Percentiles rank a stretch among this genome's conserved stretches.
Conservation (phyloP, 345 rosid genomes). For the Rhodomyrtus tomentosa region DNA sequence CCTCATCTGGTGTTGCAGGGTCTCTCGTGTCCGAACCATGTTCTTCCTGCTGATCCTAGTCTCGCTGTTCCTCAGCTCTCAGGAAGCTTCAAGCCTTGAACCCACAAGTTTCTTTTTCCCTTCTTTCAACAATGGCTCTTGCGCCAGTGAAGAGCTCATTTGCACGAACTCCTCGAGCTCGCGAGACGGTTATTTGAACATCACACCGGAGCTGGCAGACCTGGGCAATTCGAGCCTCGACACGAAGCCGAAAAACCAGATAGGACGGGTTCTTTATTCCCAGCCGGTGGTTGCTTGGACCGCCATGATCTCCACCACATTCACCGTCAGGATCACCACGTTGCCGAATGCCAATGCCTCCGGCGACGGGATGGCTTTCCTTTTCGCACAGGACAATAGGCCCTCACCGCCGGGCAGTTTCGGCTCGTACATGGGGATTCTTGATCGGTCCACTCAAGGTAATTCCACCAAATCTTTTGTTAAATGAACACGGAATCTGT, state of each 20-base stretch:
- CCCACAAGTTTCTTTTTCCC: conserved; percentile 3
- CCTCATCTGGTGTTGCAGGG: background rate
- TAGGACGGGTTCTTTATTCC: conserved; percentile 19
- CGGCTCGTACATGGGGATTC: conserved; percentile 25
- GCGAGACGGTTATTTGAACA: conserved; percentile 10
- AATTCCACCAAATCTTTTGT: background rate
- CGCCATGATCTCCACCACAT: conserved; percentile 17
- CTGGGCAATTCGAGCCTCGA: background rate
- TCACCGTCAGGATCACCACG: conserved; percentile 20
- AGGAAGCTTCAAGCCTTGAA: background rate
- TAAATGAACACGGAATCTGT: background rate
- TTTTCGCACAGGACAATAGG: conserved; percentile 11
- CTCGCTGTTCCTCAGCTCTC: background rate
- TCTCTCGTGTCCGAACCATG: background rate
- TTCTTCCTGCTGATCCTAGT: background rate
- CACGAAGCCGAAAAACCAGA: background rate
- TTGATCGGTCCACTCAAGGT: conserved; percentile 23
- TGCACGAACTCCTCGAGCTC: conserved; percentile 16
- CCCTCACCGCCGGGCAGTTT: conserved; percentile 11
- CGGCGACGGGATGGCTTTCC: conserved; percentile 27
- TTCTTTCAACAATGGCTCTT: conserved; percentile 6
- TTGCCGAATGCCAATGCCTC: background rate
- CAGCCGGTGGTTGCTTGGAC: conserved; percentile 22
- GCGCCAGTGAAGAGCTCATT: conserved; percentile 8
- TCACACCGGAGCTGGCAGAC: conserved; percentile 8